A percentile compares a stretch with the other conserved stretches of the same genome.
Evolutionary conservation across 257 asterid genomes (phyloP).

Genomic region (Ophiorrhiza pumila): DNA sequence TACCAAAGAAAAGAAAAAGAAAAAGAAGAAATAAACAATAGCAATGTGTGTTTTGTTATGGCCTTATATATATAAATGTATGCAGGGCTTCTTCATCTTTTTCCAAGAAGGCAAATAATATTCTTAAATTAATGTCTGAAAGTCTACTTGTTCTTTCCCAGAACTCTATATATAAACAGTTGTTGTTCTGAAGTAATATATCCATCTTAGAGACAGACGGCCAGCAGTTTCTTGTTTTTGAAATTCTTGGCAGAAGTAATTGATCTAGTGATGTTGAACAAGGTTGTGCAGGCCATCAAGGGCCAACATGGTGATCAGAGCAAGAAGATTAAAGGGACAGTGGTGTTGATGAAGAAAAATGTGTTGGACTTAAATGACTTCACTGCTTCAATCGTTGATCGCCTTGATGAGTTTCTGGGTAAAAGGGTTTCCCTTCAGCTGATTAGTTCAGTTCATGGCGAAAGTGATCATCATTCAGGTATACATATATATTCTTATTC

Average conservation of each 20-base stretch:
- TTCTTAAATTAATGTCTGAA: too few relatives aligned
- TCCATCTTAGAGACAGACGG: too few relatives aligned
- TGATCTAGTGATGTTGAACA: neutral
- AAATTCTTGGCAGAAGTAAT: neutral
- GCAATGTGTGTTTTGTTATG: too few relatives aligned
- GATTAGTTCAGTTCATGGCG: slow-evolving; percentile 28
- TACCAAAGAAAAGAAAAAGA: too few relatives aligned
- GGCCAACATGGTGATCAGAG: slow-evolving; percentile 26
- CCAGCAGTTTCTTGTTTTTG: too few relatives aligned
- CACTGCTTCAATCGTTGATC: slow-evolving; percentile 42
- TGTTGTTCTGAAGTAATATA: neutral
- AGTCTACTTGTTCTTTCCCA: too few relatives aligned
- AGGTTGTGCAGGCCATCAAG: slow-evolving; percentile 13
- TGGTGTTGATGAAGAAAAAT: slow-evolving; percentile 64
- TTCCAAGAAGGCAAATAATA: too few relatives aligned
- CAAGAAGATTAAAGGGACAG: slow-evolving; percentile 45
- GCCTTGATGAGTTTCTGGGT: slow-evolving; percentile 48
- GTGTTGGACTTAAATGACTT: slow-evolving; percentile 36
- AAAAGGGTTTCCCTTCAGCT: slow-evolving; percentile 59
- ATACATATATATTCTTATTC: neutral
- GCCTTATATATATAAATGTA: too few relatives aligned
- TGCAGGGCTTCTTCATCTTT: too few relatives aligned
- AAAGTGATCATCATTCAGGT: slow-evolving; percentile 20
- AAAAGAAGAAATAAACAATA: too few relatives aligned
- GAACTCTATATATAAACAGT: too few relatives aligned